Evolutionary conservation across 345 rosid genomes (phyloP).

Genomic region (Ceriops tagal): DNA sequence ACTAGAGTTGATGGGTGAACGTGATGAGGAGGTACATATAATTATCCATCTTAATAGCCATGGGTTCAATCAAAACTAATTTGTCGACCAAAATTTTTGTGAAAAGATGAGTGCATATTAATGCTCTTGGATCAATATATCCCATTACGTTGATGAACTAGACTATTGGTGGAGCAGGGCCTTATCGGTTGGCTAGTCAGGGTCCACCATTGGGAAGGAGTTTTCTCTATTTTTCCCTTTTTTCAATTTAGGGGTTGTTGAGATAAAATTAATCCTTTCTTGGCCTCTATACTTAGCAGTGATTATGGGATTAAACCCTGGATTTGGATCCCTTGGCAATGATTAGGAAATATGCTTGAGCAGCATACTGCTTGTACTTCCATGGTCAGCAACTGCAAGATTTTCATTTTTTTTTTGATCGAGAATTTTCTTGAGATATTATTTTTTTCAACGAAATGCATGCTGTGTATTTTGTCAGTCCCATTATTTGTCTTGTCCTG

Average conservation of each 20-base stretch:
- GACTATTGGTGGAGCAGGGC: not conserved
- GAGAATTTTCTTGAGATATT: not conserved
- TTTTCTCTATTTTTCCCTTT: not conserved
- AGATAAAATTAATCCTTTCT: not conserved
- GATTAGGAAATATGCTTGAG: not conserved
- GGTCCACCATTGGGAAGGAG: not conserved
- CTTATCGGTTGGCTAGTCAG: not conserved
- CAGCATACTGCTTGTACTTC: not conserved
- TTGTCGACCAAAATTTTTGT: not conserved
- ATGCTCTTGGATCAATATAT: not conserved
- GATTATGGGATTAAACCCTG: not conserved
- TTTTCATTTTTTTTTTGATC: not conserved
- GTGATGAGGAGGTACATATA: constrained; percentile 86
- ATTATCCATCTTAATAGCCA: not conserved
- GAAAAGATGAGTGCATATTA: not conserved
- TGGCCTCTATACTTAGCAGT: not conserved
- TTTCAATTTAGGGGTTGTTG: too few relatives aligned
- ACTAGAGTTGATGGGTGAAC: constrained; percentile 98
- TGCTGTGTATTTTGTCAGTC: not conserved
- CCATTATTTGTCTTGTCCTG: constrained; percentile 5
- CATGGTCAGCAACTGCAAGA: too few relatives aligned
- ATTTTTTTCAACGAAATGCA: not conserved
- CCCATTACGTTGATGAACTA: not conserved
- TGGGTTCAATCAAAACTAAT: constrained; percentile 3
- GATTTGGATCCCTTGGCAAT: not conserved